phyloP scores from a whole-genome alignment of 2,329 filamentous ascomycete genomes.

The Colletotrichum chlorophyti region DNA sequence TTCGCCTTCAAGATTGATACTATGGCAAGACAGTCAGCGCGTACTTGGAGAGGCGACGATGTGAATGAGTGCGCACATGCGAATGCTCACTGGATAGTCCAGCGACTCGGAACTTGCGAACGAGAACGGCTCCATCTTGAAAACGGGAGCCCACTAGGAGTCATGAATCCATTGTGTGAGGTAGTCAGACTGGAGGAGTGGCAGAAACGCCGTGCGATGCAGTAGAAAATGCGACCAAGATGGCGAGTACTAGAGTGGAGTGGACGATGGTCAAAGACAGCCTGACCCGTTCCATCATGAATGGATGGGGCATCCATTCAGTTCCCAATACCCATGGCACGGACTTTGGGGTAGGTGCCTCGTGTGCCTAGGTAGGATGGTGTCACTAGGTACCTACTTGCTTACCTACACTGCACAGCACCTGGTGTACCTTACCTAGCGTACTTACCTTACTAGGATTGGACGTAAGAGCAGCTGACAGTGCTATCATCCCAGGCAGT shows the following conservation, averaged over 20 bases:
- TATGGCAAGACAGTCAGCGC: conserved; percentile 32
- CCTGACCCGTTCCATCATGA: too few relatives aligned
- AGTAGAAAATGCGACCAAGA: conserved; percentile 10
- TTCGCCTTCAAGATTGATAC: conserved; percentile 56
- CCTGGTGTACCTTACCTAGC: too few relatives aligned
- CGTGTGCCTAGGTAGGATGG: too few relatives aligned
- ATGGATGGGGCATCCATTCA: too few relatives aligned
- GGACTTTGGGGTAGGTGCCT: neutral
- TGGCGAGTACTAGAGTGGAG: neutral
- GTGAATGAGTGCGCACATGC: conserved; percentile 56
- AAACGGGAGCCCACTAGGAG: conserved; percentile 20
- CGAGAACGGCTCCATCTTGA: conserved; percentile 88
- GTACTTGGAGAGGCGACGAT: neutral
- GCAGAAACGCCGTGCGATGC: too few relatives aligned
- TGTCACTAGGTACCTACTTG: too few relatives aligned
- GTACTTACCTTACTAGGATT: too few relatives aligned
- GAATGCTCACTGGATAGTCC: conserved; percentile 73
- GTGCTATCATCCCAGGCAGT: conserved; percentile 1
- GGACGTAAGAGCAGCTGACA: conserved; percentile 10
- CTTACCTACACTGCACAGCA: too few relatives aligned
- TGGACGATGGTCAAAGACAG: too few relatives aligned
- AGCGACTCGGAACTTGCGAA: conserved; percentile 91
- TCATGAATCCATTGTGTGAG: conserved; percentile 17
- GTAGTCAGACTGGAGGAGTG: neutral
- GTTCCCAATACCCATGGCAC: neutral